These are phyloP conservation scores for Amphibolis antarctica DNA, from an alignment of 106 monocot genomes.

Conservation along the genomic window DNA sequence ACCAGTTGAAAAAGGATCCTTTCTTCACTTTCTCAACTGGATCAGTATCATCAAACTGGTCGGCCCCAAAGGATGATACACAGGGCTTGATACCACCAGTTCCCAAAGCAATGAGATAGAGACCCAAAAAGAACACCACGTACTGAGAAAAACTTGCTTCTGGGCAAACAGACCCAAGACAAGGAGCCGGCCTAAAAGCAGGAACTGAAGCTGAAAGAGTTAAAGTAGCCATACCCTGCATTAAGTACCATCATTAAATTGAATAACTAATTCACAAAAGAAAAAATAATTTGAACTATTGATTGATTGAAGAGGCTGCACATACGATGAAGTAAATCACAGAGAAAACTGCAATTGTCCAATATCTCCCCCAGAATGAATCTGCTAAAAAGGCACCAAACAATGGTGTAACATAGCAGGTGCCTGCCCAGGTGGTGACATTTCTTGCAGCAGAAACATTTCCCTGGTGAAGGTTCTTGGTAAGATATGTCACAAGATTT, in stretches of 20 bases:
- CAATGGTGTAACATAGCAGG: conserved; percentile 72
- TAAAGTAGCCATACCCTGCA: conserved; percentile 68
- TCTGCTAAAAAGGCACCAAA: conserved; percentile 89
- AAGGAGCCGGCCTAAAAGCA: conserved; percentile 46
- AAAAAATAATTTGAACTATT: not conserved
- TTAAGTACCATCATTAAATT: not conserved
- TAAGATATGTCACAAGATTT: conserved; percentile 80
- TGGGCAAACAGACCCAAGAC: conserved; percentile 43
- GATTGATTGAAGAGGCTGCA: conserved; percentile 1
- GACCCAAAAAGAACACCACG: conserved; percentile 58
- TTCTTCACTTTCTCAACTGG: conserved; percentile 54
- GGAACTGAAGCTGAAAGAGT: conserved; percentile 76
- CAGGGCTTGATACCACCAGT: conserved; percentile 96
- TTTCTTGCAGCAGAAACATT: conserved; percentile 78
- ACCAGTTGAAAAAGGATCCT: conserved; percentile 96
- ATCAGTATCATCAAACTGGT: conserved; percentile 90
- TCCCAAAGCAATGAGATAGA: conserved; percentile 80
- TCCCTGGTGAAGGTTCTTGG: conserved; percentile 57
- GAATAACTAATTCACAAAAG: not conserved
- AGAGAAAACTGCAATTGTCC: conserved; percentile 86
- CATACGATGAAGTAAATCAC: conserved; percentile 69
- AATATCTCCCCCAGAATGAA: conserved; percentile 86
- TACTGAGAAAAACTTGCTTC: conserved; percentile 44
- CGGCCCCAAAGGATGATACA: conserved; percentile 89
- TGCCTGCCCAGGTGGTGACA: conserved; percentile 84